These are phyloP conservation scores for Microdochium trichocladiopsis DNA, from an alignment of 2,329 filamentous ascomycete species.

Conservation along the genomic window DNA sequence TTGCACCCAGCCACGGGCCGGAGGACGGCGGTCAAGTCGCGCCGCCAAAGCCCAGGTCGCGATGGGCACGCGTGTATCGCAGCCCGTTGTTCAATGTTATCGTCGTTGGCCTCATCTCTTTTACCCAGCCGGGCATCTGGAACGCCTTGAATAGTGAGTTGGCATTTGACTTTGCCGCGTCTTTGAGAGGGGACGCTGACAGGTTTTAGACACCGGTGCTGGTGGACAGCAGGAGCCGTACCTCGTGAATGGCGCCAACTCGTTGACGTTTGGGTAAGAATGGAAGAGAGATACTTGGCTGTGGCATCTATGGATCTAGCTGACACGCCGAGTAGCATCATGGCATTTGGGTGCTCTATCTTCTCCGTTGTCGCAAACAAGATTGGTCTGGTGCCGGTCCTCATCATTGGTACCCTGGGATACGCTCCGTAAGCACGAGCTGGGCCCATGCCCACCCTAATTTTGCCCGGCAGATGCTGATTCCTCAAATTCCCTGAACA, in stretches of 20 bases:
- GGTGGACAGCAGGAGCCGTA: conserved; percentile 26
- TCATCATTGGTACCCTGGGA: conserved; percentile 20
- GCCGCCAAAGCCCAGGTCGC: neutral
- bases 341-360: conserved; percentile 5
- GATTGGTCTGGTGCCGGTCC: conserved; percentile 20
- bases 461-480: neutral
- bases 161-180: neutral
- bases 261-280: conserved; percentile 28
- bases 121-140: conserved; percentile 39
- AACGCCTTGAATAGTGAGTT: conserved; percentile 32
- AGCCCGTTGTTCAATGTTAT: conserved; percentile 39
- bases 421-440: conserved; percentile 12
- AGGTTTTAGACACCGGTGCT: conserved; percentile 18
- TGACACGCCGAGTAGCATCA: neutral
- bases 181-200: neutral
- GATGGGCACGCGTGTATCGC: conserved; percentile 22
- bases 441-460: neutral
- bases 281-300: too few species aligned
- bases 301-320: too few species aligned
- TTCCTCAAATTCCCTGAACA: neutral
- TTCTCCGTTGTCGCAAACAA: conserved; percentile 4
- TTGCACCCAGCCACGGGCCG: neutral
- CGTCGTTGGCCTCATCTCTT: conserved; percentile 32
- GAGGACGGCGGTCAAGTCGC: neutral
- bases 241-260: conserved; percentile 32